Base-by-base conservation (phyloP, 2,329 filamentous ascomycete genomes). In the Aspergillus udagawae region DNA sequence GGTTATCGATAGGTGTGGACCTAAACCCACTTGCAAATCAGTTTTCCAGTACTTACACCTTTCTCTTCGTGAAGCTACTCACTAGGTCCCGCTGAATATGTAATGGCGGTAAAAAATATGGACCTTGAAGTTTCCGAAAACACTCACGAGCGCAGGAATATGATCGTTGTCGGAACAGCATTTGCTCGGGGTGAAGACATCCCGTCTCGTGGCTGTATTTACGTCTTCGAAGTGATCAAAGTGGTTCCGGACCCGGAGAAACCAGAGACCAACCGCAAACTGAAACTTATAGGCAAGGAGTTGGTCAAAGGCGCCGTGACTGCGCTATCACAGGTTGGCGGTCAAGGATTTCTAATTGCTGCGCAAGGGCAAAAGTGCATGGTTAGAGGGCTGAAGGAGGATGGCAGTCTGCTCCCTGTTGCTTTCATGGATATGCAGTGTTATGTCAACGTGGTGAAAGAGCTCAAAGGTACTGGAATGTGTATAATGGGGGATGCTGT, bases 371-470 rank as follows among this genome's bases (percentile, higher is more conserved):
- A 97, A 69, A 99, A 99, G 75, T 93, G 92, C 72, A 95, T 99
- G 89, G 92, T 99, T 1, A 84, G 94, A 58, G 94, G 94, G 44
- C 82, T 99, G 3, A 97, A 97, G 72, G 94, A 99, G 73, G 94
- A 99, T 70, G 91, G 92, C 0, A 92, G 90, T 1, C 82, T 97
- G 53, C 80, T 97, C 0, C 94, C 94, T 0, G 93, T 99, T 3
- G 94, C 94, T 0, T 99, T 99, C 70, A 89, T 99, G 82, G 94
- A 99, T 69, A 95, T 97, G 86, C 94, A 91, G 76, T 95, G 90
- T 74, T 94, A 96, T 67, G 91, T 96, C 12, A 90, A 87, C 2
- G 86, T 88, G n/a, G 83, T 91, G 54, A 94, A 92, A 69, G 90
- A 91, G 66, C 81, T 99, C 20, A 86, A 86, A 3, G 86, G 88